phyloP scores from a whole-genome alignment of 768 basidiomycete genomes.

The Omphalotus guepiniiformis region DNA sequence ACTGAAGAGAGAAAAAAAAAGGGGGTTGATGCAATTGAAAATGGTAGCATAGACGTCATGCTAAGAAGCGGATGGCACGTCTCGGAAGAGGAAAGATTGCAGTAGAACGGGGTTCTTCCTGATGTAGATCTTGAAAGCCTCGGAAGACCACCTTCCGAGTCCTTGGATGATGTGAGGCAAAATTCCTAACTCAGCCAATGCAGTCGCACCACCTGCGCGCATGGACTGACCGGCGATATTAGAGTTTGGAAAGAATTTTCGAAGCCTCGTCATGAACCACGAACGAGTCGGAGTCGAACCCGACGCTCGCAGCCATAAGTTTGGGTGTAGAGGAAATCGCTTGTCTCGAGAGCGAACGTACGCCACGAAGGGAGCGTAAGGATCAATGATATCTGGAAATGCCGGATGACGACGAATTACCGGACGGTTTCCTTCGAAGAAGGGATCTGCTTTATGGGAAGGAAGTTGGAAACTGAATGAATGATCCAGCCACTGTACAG shows the following conservation, averaged over 20 bases:
- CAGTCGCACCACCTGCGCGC: conserved; percentile 28
- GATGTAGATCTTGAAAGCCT: conserved; percentile 13
- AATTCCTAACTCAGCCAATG: conserved; percentile 17
- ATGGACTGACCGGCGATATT: conserved; percentile 23
- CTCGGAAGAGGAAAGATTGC: background rate
- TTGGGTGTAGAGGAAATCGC: conserved; percentile 8
- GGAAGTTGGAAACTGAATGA: conserved; percentile 16
- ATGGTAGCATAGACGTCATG: no score
- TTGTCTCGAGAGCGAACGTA: background rate
- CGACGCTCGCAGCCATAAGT: conserved; percentile 18
- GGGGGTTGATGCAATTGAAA: no score
- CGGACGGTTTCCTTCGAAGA: conserved; percentile 16
- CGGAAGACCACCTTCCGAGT: conserved; percentile 26
- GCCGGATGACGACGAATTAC: background rate
- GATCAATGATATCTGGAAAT: no score
- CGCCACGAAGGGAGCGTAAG: background rate
- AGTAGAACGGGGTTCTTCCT: conserved; percentile 11
- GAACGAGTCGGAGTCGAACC: conserved; percentile 21
- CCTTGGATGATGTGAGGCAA: conserved; percentile 21
- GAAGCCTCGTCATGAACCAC: conserved; percentile 25
- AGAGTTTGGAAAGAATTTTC: conserved; percentile 10
- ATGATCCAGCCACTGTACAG: background rate
- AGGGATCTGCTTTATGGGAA: conserved; percentile 20
- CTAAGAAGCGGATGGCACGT: conserved; percentile 18
- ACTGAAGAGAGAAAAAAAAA: no score